Evolutionary conservation across 768 basidiomycete genomes (phyloP).

Genomic region (Pluteus cervinus): DNA sequence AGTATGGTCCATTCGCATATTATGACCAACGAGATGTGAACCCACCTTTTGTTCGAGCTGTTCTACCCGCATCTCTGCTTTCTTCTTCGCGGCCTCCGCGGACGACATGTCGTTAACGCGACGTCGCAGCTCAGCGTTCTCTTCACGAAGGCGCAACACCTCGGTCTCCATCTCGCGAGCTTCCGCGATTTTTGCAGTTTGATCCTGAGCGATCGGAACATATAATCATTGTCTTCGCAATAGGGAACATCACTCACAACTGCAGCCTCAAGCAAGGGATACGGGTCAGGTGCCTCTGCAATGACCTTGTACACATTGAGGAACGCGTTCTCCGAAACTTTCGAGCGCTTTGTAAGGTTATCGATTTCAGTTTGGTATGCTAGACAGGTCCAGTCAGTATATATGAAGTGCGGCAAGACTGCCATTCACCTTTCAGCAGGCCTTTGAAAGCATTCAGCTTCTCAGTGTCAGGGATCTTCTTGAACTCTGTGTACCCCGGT

Average conservation of each 20-base stretch:
- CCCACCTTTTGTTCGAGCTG: constrained; percentile 79
- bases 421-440: constrained; percentile 73
- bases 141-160: constrained; percentile 65
- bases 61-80: constrained; percentile 65
- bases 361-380: constrained; percentile 98
- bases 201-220: constrained; percentile 56
- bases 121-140: constrained; percentile 76
- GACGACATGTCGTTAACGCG: constrained; percentile 56
- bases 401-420: too few species aligned
- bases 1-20: background rate
- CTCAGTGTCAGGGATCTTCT: constrained; percentile 87
- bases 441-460: constrained; percentile 86
- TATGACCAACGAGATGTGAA: background rate
- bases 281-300: constrained; percentile 96
- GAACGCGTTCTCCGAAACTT: constrained; percentile 91
- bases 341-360: constrained; percentile 87
- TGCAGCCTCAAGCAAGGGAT: constrained; percentile 91
- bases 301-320: constrained; percentile 95
- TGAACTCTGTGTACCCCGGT: constrained; percentile 66
- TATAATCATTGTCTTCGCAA: background rate
- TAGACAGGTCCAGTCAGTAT: constrained; percentile 18
- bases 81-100: constrained; percentile 70
- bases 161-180: constrained; percentile 72
- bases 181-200: constrained; percentile 86
- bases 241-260: constrained; percentile 44